Conservation (phyloP, 495 filamentous ascomycete species). For the Durotheca rogersii region DNA sequence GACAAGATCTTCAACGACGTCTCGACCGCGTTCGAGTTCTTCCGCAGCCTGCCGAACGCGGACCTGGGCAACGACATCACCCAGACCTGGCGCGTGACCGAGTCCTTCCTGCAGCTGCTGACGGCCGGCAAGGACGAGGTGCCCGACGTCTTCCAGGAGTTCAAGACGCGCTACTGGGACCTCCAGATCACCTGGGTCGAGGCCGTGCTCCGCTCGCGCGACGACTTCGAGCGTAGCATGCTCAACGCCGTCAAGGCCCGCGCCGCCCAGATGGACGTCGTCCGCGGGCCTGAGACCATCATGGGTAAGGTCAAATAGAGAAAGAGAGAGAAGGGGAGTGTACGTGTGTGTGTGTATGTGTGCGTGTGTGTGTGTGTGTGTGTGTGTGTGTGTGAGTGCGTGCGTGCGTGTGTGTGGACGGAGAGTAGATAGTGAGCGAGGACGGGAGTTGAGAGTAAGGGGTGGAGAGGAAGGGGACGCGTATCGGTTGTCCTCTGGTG, state of each 20-base stretch:
- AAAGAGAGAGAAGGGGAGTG: not conserved
- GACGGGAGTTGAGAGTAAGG: too few species aligned
- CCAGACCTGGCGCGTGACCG: constrained; percentile 85
- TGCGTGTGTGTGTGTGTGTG: too few species aligned
- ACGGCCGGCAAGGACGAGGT: constrained; percentile 71
- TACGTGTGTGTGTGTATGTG: not conserved
- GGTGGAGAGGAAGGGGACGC: too few species aligned
- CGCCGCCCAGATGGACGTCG: constrained; percentile 78
- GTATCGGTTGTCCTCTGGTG: too few species aligned
- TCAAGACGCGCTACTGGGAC: constrained; percentile 91
- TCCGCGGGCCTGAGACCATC: constrained; percentile 78
- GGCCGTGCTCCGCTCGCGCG: constrained; percentile 76
- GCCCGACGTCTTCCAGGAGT: constrained; percentile 73
- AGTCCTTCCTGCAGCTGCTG: constrained; percentile 74
- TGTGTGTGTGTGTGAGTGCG: too few species aligned
- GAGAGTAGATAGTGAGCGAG: too few species aligned
- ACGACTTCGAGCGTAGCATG: constrained; percentile 93
- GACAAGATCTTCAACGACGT: constrained; percentile 92
- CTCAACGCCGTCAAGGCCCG: constrained; percentile 80
- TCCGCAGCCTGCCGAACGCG: constrained; percentile 53
- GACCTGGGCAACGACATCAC: constrained; percentile 64
- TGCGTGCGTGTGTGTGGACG: too few species aligned
- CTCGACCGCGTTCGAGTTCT: constrained; percentile 78
- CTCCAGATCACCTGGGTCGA: constrained; percentile 96
- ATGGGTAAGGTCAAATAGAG: constrained; percentile 82